phyloP scores from a whole-genome alignment of 441 rosid genomes.

The Manihot esculenta region DNA sequence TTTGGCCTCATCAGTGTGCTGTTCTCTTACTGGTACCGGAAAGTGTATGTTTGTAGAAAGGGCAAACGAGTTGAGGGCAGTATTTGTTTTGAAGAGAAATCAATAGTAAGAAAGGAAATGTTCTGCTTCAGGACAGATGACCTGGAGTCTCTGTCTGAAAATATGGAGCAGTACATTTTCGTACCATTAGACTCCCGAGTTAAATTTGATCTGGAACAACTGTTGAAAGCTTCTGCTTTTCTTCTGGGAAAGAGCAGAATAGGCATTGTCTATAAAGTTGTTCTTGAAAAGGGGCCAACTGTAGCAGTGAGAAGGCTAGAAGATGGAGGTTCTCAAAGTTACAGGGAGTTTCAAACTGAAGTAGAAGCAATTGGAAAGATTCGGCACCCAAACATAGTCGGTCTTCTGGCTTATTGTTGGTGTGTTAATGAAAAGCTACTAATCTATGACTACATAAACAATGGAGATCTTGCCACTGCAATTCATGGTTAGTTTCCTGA shows the following conservation, averaged over 20 bases:
- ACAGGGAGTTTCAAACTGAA: conserved; percentile 88
- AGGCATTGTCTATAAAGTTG: conserved; percentile 89
- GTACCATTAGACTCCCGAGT: conserved; percentile 61
- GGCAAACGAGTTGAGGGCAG: conserved; percentile 33
- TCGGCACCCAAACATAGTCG: conserved; percentile 74
- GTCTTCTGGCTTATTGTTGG: conserved; percentile 92
- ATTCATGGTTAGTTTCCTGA: conserved; percentile 64
- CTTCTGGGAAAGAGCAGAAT: conserved; percentile 83
- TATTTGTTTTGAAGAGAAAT: conserved; percentile 21
- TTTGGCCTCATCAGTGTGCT: conserved; percentile 59
- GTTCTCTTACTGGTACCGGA: conserved; percentile 66
- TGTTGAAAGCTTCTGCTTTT: conserved; percentile 93
- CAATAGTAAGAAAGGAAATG: conserved; percentile 42
- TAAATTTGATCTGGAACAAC: conserved; percentile 77
- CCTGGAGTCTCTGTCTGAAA: conserved; percentile 56
- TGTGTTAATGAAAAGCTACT: conserved; percentile 88
- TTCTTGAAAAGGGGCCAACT: conserved; percentile 71
- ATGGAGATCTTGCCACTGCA: conserved; percentile 78
- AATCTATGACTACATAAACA: conserved; percentile 62
- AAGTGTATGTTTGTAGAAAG: conserved; percentile 34
- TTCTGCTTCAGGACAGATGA: conserved; percentile 40
- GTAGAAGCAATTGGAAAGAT: conserved; percentile 90
- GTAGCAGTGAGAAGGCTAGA: conserved; percentile 86
- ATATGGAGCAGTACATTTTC: conserved; percentile 68
- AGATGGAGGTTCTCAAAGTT: conserved; percentile 88